Conservation (phyloP, 2,329 filamentous ascomycete genomes). For the Phaeosphaeriaceae sp. region DNA sequence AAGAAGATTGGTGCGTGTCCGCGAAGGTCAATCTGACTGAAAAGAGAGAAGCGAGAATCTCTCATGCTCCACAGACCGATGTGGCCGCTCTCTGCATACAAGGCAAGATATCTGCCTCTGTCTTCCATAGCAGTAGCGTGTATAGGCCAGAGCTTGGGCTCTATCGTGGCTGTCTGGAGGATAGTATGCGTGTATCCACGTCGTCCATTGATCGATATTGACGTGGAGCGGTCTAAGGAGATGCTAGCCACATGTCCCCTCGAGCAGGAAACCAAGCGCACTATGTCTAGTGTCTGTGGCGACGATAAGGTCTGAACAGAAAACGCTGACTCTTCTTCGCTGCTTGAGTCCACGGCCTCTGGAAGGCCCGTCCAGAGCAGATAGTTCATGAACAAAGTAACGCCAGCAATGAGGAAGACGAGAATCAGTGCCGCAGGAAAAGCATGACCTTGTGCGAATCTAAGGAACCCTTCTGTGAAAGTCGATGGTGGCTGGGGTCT, state of each 20-base stretch:
- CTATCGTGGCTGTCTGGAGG: conserved; percentile 42
- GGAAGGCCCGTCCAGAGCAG: conserved; percentile 71
- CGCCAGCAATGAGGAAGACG: conserved; percentile 68
- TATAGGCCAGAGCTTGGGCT: conserved; percentile 55
- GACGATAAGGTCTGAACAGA: conserved; percentile 67
- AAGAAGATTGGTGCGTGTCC: conserved; percentile 73
- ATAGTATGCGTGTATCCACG: conserved; percentile 38
- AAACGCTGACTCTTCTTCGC: conserved; percentile 62
- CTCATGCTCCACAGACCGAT: conserved; percentile 71
- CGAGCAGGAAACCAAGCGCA: conserved; percentile 68
- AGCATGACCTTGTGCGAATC: conserved; percentile 70
- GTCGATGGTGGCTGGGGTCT: conserved; percentile 56
- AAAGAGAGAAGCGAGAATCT: conserved; percentile 65
- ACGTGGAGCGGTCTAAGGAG: conserved; percentile 73
- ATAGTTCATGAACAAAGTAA: conserved; percentile 77
- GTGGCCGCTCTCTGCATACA: conserved; percentile 66
- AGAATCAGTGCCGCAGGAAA: conserved; percentile 70
- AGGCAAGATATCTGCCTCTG: conserved; percentile 70
- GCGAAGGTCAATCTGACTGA: conserved; percentile 60
- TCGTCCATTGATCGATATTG: conserved; percentile 62
- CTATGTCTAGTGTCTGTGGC: conserved; percentile 75
- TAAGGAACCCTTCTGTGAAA: conserved; percentile 60
- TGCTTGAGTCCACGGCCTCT: conserved; percentile 53
- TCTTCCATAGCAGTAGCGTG: conserved; percentile 71
- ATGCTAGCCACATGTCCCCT: conserved; percentile 73